Base-by-base conservation (phyloP, 192 early-diverging fungal genomes). In the Entomortierella chlamydospora region DNA sequence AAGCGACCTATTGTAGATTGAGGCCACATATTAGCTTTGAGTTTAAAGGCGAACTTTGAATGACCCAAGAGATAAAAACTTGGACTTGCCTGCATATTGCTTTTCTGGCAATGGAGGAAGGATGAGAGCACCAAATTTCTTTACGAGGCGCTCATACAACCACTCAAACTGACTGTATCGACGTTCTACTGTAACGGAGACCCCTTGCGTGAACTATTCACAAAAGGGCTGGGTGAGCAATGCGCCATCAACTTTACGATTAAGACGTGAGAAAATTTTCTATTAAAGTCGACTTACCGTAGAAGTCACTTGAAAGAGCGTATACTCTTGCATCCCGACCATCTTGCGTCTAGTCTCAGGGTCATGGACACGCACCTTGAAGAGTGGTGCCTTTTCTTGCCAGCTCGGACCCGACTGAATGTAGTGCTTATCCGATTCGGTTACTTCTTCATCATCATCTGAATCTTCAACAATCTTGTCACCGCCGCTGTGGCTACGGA, bases 81-180 rank as follows among this genome's bases (percentile, higher is more conserved):
- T 15, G n/a, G n/a, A n/a, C n/a, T 37, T 70, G 72, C 81, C 83
- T 65, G 83, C 10, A 51, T 72, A 84, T 59, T 84, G 83, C 53
- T 84, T 84, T 34, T 84, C 83, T 2, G 83, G 83, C 47, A 84
- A 58, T 22, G 69, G 72, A 18, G 83, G 78, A 4, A 84, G 49
- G 10, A 81, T 61, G 42, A 84, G 60, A 6, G 83, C 77, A 17
- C 83, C 78, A 49, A 84, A 84, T 55, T 84, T 84, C 47, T 52
- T 62, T 8, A 62, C 45, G 7, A 84, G 65, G 17, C 68, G 71
- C 23, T 81, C 73, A 26, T 84, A 72, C 5, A 84, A 49, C 83
- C 83, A 84, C 53, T 84, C 78, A 63, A 84, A 84, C 34, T 84
- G 83, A 20, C 77, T 81, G 45, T 77, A 84, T 39, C 83, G 68